Percentiles rank a stretch among this genome's conserved stretches.
Conservation (phyloP, 2,329 filamentous ascomycete genomes). For the Ceratocystis lukuohia region DNA sequence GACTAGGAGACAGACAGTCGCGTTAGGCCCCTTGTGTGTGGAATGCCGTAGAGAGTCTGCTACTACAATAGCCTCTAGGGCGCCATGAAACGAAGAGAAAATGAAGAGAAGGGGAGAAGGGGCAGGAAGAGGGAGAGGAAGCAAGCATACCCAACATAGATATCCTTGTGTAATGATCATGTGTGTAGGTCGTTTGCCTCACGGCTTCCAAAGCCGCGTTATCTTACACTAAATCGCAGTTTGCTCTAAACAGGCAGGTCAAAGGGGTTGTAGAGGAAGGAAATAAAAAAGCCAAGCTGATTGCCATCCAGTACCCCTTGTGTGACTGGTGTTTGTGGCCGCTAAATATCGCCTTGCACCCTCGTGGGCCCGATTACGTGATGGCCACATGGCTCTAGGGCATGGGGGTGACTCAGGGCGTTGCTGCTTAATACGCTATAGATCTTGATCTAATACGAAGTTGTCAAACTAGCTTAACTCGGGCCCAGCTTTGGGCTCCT, state of each 20-base stretch:
- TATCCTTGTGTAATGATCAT: background rate
- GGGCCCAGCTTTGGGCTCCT: background rate
- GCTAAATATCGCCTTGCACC: background rate
- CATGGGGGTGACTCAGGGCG: background rate
- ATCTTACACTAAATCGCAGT: background rate
- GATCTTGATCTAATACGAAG: background rate
- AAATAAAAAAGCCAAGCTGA: background rate
- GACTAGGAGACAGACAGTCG: too few species aligned
- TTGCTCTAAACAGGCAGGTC: background rate
- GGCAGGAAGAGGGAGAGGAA: background rate
- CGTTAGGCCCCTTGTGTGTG: too few species aligned
- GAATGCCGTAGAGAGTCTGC: too few species aligned
- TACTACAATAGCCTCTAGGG: background rate
- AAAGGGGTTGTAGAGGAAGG: background rate
- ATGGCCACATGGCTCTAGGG: background rate
- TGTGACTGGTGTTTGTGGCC: background rate
- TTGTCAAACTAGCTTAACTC: background rate
- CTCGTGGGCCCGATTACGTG: background rate
- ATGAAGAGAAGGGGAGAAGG: background rate
- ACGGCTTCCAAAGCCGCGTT: background rate
- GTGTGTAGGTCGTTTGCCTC: background rate
- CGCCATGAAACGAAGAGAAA: background rate
- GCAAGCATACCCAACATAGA: background rate
- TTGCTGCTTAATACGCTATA: background rate
- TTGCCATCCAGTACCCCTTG: background rate